Conservation (phyloP, 1,284 basidiomycete species). For the Coniferiporia sulphurascens region DNA sequence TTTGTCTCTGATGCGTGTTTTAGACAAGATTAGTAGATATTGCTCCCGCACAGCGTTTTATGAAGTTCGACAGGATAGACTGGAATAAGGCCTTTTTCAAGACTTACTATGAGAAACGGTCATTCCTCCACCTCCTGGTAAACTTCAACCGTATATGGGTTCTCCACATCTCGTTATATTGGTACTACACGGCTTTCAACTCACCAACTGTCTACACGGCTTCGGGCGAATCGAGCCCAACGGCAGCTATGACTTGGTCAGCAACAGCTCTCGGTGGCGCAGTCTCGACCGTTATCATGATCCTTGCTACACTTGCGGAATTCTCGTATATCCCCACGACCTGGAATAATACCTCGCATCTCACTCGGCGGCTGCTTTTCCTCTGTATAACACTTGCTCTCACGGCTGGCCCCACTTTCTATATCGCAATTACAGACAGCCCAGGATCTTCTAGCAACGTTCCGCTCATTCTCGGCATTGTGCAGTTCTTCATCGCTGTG, state of each 20-base stretch:
- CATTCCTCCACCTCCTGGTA: slow-evolving; percentile 89
- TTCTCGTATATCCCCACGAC: slow-evolving; percentile 95
- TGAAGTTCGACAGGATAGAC: slow-evolving; percentile 92
- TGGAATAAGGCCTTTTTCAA: slow-evolving; percentile 96
- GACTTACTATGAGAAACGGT: slow-evolving; percentile 94
- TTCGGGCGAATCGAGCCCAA: slow-evolving; percentile 43
- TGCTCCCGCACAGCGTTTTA: slow-evolving; percentile 84
- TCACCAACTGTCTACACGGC: slow-evolving; percentile 76
- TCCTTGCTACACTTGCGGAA: slow-evolving; percentile 85
- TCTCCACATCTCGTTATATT: slow-evolving; percentile 88
- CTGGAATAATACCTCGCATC: slow-evolving; percentile 95
- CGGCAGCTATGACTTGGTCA: slow-evolving; percentile 80
- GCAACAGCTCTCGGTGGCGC: slow-evolving; percentile 87
- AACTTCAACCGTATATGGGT: slow-evolving; percentile 99
- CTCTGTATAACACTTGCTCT: slow-evolving; percentile 78
- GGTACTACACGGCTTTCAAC: slow-evolving; percentile 94
- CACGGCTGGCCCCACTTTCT: slow-evolving; percentile 87
- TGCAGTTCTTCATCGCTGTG: slow-evolving; percentile 89
- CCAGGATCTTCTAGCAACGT: slow-evolving; percentile 58
- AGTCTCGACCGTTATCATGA: slow-evolving; percentile 90
- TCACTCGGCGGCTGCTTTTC: slow-evolving; percentile 83
- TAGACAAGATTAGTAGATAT: slow-evolving; percentile 87
- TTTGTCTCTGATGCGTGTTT: background rate
- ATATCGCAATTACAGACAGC: slow-evolving; percentile 72
- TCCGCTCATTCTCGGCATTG: slow-evolving; percentile 83